Evolutionary conservation across 768 basidiomycete genomes (phyloP), one percentile per base, ranked within the genome.

Genomic region (Podaxis sp.): DNA sequence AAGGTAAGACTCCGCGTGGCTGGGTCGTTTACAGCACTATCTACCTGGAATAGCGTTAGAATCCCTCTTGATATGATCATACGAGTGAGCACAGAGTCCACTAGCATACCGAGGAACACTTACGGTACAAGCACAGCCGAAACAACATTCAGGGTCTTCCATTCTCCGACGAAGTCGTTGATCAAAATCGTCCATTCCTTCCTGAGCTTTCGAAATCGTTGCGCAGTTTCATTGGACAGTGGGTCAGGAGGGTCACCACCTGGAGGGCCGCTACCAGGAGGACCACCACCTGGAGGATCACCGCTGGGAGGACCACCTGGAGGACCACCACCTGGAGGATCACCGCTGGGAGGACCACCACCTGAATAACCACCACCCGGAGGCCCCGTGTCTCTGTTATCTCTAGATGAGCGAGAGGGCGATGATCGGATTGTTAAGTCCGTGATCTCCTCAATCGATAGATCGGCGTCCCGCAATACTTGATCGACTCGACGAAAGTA

Each of bases 51-150:
- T 11, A 54, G 2, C 3, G 53, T 54, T 15, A 54, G 12, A 26
- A 54, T 33, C 22, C 53, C 53, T 11, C 53, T 54, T 4, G 8
- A n/a, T 13, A n/a, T 17, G 12, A 28, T 1, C 17, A 20, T 13
- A 44, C 5, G 41, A 12, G n/a, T 44, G 15, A 44, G 41, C 15
- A 17, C 41, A 13, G 41, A 17, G 77, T 44, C n/a, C 41, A 13
- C 41, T 20, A 12, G 41, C 5, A 22, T 2, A 28, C 13, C 15
- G 11, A 15, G 17, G 8, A 4, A 17, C 17, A 54, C 53, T n/a
- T 15, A 54, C 53, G 53, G 53, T 5, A 54, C 33, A 20, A 54
- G 28, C 12, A 54, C 13, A 3, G 53, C 36, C 4, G 53, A 54
- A 0, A 54, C 53, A 36, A 54, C 4, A 26, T 54, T 54, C 17